A percentile compares a stretch with the other conserved stretches of the same genome.
Evolutionary conservation across 129 eudicot genomes (phyloP).

Genomic region (carrot (Daucus carota)): DNA sequence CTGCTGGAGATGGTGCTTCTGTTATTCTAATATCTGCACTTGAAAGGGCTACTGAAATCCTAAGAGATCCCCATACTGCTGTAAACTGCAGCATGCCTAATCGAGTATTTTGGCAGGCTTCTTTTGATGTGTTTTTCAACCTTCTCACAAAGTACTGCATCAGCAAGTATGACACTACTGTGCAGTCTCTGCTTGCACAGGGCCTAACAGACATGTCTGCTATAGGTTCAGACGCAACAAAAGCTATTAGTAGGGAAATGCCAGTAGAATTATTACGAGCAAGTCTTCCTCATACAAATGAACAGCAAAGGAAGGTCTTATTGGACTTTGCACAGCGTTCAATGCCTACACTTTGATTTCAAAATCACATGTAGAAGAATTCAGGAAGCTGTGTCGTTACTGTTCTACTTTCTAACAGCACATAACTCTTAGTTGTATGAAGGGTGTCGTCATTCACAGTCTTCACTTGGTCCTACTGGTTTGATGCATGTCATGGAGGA

Average conservation of each 20-base stretch:
- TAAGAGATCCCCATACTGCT: conserved; percentile 50
- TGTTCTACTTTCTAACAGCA: background rate
- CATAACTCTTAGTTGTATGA: background rate
- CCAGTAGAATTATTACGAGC: conserved; percentile 90
- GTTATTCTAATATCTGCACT: conserved; percentile 53
- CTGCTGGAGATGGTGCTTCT: conserved; percentile 93
- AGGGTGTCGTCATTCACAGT: background rate
- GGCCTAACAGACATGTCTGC: conserved; percentile 43
- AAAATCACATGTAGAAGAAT: conserved; percentile 31
- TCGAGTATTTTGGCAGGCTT: conserved; percentile 89
- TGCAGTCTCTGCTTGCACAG: conserved; percentile 59
- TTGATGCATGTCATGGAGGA: background rate
- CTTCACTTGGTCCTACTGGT: background rate
- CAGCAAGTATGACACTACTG: conserved; percentile 64
- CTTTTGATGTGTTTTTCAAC: conserved; percentile 85
- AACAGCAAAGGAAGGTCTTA: conserved; percentile 58
- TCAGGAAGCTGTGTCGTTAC: conserved; percentile 14
- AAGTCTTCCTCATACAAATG: conserved; percentile 85
- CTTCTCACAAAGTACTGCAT: conserved; percentile 67
- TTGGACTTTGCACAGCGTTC: conserved; percentile 74
- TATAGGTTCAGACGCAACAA: conserved; percentile 52
- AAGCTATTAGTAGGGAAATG: conserved; percentile 71
- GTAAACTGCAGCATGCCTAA: conserved; percentile 52
- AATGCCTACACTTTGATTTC: conserved; percentile 43
- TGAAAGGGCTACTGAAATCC: conserved; percentile 73